Evolutionary conservation across 2,329 filamentous ascomycete species (phyloP), one percentile per base, ranked within the genome.

Genomic region (Bipolaris victoriae): DNA sequence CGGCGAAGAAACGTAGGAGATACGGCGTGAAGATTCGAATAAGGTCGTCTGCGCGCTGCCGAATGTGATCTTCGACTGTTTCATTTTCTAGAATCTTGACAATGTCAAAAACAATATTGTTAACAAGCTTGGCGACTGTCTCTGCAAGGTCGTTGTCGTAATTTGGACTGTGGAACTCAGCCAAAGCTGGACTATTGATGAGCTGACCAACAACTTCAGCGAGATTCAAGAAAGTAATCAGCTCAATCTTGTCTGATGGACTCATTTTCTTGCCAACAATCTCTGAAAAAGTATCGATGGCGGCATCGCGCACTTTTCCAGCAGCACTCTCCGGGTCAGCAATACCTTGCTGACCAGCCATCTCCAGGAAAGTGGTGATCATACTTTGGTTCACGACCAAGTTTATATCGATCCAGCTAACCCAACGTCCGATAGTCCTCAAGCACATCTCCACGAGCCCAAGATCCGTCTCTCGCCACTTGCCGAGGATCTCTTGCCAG

Each of bases 181-280:
- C 85, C 55, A 99, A 81, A 2, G 91, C 88, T 26, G 92, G 90
- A 73, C 91, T 97, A 62, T 86, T 86, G 63, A 97, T 88, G 52
- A 99, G 88, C 78, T 96, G 91, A 35, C 88, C 86, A 50, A 98
- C 88, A 66, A 99, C 92, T 49, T 90, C 88, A 61, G 88, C 87
- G 37, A 99, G 83, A 74, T 95, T 96, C 63, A 99, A 84, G 76
- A 97, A 97, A 22, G 87, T 82, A 66, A 99, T 96, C 83, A 99
- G 88, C 69, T 96, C 90, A 68, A 96, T 89, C 83, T 99, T 99
- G 80, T 98, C 94, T 36, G 86, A 83, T 1, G 92, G 84, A 69
- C 91, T 92, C 95, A 99, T 99, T 82, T 98, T 98, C 84, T 99
- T 99, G 76, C 89, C 90, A 56, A 96, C 91, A 66, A 97, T 96